phyloP scores from a whole-genome alignment of 1,284 basidiomycete species.

The Xanthoconium separans region DNA sequence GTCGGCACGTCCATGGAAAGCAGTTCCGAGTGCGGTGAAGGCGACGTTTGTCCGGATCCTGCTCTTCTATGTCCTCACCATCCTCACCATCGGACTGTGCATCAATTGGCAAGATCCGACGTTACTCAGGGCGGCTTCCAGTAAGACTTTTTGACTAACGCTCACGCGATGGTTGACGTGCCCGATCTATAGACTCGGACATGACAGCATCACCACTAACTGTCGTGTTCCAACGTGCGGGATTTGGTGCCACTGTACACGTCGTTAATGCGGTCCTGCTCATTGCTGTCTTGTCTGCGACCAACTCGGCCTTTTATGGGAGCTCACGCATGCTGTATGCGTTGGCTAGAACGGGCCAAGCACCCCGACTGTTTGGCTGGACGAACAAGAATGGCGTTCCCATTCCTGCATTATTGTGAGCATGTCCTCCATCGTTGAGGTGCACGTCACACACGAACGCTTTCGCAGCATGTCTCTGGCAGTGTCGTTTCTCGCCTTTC shows the following conservation, averaged over 20 bases:
- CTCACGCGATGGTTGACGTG: neutral
- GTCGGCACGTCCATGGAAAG: conserved; percentile 55
- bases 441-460: neutral
- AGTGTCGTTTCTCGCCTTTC: conserved; percentile 48
- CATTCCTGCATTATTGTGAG: conserved; percentile 49
- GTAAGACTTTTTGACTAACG: conserved; percentile 29
- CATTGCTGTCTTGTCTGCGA: conserved; percentile 62
- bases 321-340: conserved; percentile 62
- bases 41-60: conserved; percentile 68
- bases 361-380: conserved; percentile 47
- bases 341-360: conserved; percentile 48
- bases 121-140: conserved; percentile 43
- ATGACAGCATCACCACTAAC: conserved; percentile 56
- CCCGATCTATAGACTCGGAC: conserved; percentile 38
- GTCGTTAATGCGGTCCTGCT: conserved; percentile 61
- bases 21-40: conserved; percentile 67
- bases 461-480: conserved; percentile 42
- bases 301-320: conserved; percentile 62
- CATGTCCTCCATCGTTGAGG: neutral
- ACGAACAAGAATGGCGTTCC: conserved; percentile 66
- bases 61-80: conserved; percentile 59
- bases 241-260: conserved; percentile 56
- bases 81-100: conserved; percentile 55
- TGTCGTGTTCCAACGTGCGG: conserved; percentile 56
- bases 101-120: conserved; percentile 54